Base-by-base conservation (phyloP, 768 basidiomycete genomes). In the Dentipellis sp. region DNA sequence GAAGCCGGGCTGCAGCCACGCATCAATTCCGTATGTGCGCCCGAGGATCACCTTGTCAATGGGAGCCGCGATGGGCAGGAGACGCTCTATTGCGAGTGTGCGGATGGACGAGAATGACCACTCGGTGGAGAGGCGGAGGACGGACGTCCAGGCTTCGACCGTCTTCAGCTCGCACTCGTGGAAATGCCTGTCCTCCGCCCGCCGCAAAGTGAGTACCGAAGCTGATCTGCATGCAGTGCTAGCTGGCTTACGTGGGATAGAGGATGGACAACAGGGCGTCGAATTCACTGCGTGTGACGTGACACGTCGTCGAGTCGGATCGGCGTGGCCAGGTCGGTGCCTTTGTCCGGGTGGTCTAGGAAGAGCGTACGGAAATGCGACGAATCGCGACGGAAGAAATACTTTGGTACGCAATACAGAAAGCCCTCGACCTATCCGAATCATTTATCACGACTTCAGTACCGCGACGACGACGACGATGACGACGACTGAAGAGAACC, bases 201-300 rank as follows among this genome's bases (percentile, higher is more conserved):
- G 29, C 6, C 29, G 29, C 29, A 6, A 29, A 29, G 29, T 29
- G 6, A 29, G 29, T 6, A 29, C 6, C 29, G 6, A 29, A 29
- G 3, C 6, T 29, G 3, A 3, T 29, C 3, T 29, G 29, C 6
- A 29, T 29, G 29, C 29, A 3, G 29, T 6, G 29, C 29, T 29
- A 29, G 29, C 6, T 29, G 29, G 6, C 29, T 22, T 53, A 55
- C 54, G 7, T 10, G 9, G 54, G 54, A 22, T 55, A 55, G 17
- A 55, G 2, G 16, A 55, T 17, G 10, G 54, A 55, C 2, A 55
- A 46, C 19, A 55, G 19, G 14, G 54, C 54, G n/a, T 55, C 54
- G 14, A 55, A 55, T 19, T 55, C 54, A 6, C 12, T 3, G 16
- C n/a, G 3, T 4, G n/a, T 36, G 42, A 49, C 47, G 3, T 4